Conservation (phyloP, 768 basidiomycete genomes). For the Leccinum disarticulatum region DNA sequence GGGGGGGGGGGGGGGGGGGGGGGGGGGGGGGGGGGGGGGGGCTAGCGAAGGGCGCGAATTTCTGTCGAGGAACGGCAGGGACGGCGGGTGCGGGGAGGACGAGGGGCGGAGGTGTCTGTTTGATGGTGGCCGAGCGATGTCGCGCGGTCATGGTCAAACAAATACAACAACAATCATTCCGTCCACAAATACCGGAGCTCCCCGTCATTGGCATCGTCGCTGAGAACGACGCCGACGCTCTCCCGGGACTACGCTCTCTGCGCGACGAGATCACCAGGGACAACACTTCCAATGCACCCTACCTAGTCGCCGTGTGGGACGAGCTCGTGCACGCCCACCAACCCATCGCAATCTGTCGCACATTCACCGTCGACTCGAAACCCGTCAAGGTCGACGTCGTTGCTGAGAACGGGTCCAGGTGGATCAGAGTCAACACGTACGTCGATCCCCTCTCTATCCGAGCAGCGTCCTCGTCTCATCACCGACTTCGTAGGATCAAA, state of each 20-base stretch:
- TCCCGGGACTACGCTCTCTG: constrained; percentile 43
- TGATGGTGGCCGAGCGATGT: constrained; percentile 24
- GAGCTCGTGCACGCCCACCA: constrained; percentile 63
- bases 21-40: no score
- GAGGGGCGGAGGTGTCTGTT: constrained; percentile 43
- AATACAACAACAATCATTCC: not conserved
- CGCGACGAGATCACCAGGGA: constrained; percentile 45
- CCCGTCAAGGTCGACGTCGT: constrained; percentile 78
- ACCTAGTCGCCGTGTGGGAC: constrained; percentile 80
- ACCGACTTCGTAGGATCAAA: constrained; percentile 56
- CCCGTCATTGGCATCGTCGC: constrained; percentile 35
- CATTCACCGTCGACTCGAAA: constrained; percentile 34
- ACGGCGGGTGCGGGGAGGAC: constrained; percentile 51
- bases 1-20: no score
- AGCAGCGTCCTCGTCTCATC: not conserved
- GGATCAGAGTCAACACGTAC: constrained; percentile 95
- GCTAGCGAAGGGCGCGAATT: not conserved
- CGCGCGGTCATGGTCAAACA: constrained; percentile 10
- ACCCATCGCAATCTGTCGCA: constrained; percentile 62
- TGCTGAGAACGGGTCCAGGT: constrained; percentile 67
- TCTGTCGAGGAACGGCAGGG: not conserved
- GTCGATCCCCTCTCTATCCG: constrained; percentile 36
- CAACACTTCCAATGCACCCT: constrained; percentile 69
- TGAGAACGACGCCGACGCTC: constrained; percentile 10
- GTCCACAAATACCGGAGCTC: constrained; percentile 9